phyloP scores from a whole-genome alignment of 139 green algal genomes.

The Chlamydomonas sp. region DNA sequence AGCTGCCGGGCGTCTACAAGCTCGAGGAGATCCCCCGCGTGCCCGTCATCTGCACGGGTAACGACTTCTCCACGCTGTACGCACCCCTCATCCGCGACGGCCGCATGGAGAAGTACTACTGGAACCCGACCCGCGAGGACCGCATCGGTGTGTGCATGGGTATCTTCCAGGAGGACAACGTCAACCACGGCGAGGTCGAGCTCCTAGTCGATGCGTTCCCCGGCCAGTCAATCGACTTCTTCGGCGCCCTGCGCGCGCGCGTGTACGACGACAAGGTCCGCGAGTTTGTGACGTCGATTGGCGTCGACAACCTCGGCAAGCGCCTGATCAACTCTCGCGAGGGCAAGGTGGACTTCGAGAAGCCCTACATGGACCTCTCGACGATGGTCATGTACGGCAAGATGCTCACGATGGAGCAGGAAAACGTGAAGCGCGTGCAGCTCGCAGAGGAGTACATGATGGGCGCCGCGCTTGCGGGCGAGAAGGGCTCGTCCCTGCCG shows the following conservation, averaged over 20 bases:
- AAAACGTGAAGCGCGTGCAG: constrained; percentile 99
- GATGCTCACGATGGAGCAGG: constrained; percentile 83
- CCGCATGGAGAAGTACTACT: constrained; percentile 99
- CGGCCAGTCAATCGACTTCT: constrained; percentile 99
- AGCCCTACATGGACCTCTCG: constrained; percentile 77
- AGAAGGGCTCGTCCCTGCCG: constrained; percentile 56
- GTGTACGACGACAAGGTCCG: constrained; percentile 91
- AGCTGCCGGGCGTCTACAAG: constrained; percentile 93
- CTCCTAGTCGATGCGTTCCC: constrained; percentile 93
- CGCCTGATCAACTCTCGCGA: constrained; percentile 84
- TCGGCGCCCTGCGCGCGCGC: constrained; percentile 86
- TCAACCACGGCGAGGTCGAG: constrained; percentile 57
- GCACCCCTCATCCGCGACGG: constrained; percentile 97
- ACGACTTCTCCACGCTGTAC: constrained; percentile 99
- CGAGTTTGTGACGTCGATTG: constrained; percentile 70
- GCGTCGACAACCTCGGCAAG: constrained; percentile 83
- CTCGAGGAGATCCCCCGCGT: constrained; percentile 89
- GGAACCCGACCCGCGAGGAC: constrained; percentile 91
- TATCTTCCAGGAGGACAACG: constrained; percentile 84
- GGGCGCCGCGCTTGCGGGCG: constrained; percentile 75
- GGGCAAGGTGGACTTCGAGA: constrained; percentile 75
- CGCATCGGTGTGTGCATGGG: constrained; percentile 91
- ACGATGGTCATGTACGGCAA: constrained; percentile 85
- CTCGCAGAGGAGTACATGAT: constrained; percentile 90
- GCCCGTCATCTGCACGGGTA: constrained; percentile 93